Conservation (phyloP, 305 asterid genomes). For the Stenogyne calaminthoides region DNA sequence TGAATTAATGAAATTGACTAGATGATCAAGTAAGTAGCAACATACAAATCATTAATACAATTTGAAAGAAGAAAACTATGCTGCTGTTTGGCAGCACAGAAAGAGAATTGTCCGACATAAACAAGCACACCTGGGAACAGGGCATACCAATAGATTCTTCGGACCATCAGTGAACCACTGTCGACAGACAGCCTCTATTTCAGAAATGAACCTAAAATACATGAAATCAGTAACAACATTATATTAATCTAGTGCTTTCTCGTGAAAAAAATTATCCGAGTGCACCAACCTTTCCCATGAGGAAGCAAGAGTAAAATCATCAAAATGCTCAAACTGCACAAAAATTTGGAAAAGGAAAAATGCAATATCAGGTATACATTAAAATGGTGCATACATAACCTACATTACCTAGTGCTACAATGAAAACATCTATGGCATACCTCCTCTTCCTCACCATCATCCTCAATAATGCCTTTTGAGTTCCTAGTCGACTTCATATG, state of each 20-base stretch:
- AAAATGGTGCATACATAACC: slow-evolving; percentile 6
- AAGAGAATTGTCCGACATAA: slow-evolving; percentile 7
- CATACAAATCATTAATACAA: not conserved
- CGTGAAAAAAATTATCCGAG: slow-evolving; percentile 3
- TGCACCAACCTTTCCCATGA: slow-evolving; percentile 76
- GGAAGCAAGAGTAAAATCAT: slow-evolving; percentile 89
- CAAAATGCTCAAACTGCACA: slow-evolving; percentile 82
- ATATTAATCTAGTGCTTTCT: slow-evolving; percentile 25
- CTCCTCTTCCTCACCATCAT: slow-evolving; percentile 44
- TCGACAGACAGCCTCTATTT: slow-evolving; percentile 91
- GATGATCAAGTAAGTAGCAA: slow-evolving; percentile 13
- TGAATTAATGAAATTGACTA: slow-evolving; percentile 16
- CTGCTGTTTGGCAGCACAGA: slow-evolving; percentile 21
- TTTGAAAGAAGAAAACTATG: slow-evolving; percentile 6
- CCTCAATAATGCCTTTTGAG: slow-evolving; percentile 39
- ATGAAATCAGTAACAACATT: slow-evolving; percentile 7
- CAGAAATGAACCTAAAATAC: slow-evolving; percentile 75
- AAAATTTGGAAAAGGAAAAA: slow-evolving; percentile 3
- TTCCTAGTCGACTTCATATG: slow-evolving; percentile 41
- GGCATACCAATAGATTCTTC: slow-evolving; percentile 74
- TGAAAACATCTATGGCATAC: slow-evolving; percentile 24
- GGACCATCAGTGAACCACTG: slow-evolving; percentile 93
- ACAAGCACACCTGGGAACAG: slow-evolving; percentile 24
- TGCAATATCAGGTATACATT: slow-evolving; percentile 1
- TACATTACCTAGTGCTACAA: slow-evolving; percentile 3